These are phyloP conservation scores for Botryotinia calthae DNA, from an alignment of 2,329 filamentous ascomycete genomes.

Conservation along the genomic window DNA sequence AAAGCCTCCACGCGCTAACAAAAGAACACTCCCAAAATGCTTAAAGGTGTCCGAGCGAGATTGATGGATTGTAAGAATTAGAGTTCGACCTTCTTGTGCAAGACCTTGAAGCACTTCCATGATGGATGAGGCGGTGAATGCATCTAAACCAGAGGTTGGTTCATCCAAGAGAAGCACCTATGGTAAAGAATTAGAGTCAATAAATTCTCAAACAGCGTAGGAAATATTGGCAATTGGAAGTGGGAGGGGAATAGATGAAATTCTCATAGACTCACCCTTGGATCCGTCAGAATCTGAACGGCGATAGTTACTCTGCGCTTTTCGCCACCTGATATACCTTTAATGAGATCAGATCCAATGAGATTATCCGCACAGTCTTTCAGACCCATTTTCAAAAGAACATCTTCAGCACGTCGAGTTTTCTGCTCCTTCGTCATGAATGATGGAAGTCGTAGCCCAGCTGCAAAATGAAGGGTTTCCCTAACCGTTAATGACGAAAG, in stretches of 20 bases:
- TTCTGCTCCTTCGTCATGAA: conserved; percentile 71
- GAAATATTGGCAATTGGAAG: background rate
- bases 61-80: conserved; percentile 77
- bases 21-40: conserved; percentile 68
- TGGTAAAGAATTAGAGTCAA: background rate
- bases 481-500: conserved; percentile 72
- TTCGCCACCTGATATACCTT: conserved; percentile 77
- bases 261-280: conserved; percentile 71
- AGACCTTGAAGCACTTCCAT: conserved; percentile 70
- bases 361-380: conserved; percentile 77
- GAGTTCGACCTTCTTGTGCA: conserved; percentile 68
- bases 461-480: conserved; percentile 70
- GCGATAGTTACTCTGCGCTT: conserved; percentile 76
- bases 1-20: conserved; percentile 67
- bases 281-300: conserved; percentile 73
- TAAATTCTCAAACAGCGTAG: background rate
- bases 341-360: conserved; percentile 68
- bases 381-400: conserved; percentile 70
- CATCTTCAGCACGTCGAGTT: conserved; percentile 63
- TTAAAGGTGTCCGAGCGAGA: conserved; percentile 70
- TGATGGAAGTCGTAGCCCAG: conserved; percentile 65
- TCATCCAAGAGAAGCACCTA: conserved; percentile 69
- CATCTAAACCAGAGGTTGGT: conserved; percentile 72
- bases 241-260: conserved; percentile 35
- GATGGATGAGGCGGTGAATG: conserved; percentile 74